phyloP scores from a whole-genome alignment of 768 basidiomycete genomes.

The Hericium erinaceus region DNA sequence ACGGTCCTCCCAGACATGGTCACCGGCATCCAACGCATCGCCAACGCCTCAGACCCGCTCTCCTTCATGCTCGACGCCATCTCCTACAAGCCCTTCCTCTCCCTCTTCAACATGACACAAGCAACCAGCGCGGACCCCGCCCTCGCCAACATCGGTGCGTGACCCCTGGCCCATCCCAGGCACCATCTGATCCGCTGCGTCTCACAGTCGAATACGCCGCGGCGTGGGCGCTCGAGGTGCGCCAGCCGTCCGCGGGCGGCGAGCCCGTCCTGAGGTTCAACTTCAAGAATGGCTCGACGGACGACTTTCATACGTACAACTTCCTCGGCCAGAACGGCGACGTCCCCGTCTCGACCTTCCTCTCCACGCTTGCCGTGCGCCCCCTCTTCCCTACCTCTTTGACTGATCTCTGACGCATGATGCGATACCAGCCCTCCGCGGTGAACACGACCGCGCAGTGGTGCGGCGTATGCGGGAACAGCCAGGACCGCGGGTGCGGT shows the following conservation, averaged over 20 bases:
- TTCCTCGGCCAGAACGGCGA: constrained; percentile 36
- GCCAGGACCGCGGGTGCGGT: constrained; percentile 46
- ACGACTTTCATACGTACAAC: constrained; percentile 36
- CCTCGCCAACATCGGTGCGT: constrained; percentile 49
- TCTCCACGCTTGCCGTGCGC: constrained; percentile 31
- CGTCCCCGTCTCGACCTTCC: constrained; percentile 44
- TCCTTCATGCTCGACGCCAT: constrained; percentile 52
- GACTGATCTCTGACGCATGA: background rate
- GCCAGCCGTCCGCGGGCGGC: constrained; percentile 33
- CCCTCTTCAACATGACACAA: constrained; percentile 70
- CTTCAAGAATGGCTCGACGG: constrained; percentile 60
- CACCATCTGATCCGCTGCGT: background rate
- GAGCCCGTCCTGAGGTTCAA: constrained; percentile 51
- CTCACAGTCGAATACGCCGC: constrained; percentile 52
- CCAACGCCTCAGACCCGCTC: constrained; percentile 38
- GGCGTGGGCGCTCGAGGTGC: constrained; percentile 49
- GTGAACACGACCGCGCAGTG: constrained; percentile 46
- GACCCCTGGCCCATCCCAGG: background rate
- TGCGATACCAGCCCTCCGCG: constrained; percentile 30
- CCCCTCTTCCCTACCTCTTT: background rate
- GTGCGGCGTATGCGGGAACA: constrained; percentile 53
- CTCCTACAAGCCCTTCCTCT: constrained; percentile 72
- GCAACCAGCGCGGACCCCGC: constrained; percentile 39
- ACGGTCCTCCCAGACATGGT: constrained; percentile 56
- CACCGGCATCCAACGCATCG: constrained; percentile 41